These are phyloP conservation scores for Rutstroemia sp. DNA, from an alignment of 2,329 filamentous ascomycete species.

Conservation along the genomic window DNA sequence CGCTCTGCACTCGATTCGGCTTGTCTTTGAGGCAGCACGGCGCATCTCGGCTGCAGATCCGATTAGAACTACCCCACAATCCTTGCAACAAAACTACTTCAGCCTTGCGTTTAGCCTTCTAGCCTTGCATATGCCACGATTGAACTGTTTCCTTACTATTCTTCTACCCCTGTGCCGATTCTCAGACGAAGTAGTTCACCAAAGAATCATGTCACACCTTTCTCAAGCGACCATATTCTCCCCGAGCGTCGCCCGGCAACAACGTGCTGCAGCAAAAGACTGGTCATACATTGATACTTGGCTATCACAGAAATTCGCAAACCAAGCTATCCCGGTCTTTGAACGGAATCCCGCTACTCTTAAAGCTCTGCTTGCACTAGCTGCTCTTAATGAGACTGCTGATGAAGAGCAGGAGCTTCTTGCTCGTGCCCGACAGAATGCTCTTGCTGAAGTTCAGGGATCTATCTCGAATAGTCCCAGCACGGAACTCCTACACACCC, in stretches of 20 bases:
- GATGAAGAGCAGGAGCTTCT: slow-evolving; percentile 61
- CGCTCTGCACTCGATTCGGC: neutral
- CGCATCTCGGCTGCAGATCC: neutral
- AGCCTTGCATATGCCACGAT: neutral
- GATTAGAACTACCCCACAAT: neutral
- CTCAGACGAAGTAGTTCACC: too few species aligned
- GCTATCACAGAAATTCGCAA: slow-evolving; percentile 64
- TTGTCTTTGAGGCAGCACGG: neutral
- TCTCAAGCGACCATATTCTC: slow-evolving; percentile 53
- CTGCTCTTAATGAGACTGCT: slow-evolving; percentile 67
- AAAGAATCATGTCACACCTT: slow-evolving; percentile 30
- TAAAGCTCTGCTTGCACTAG: slow-evolving; percentile 64
- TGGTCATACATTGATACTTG: slow-evolving; percentile 85
- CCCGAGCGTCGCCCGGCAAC: slow-evolving; percentile 61
- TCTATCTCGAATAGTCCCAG: slow-evolving; percentile 30
- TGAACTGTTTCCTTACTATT: neutral
- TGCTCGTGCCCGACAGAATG: slow-evolving; percentile 49
- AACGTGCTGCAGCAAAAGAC: slow-evolving; percentile 77
- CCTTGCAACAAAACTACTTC: neutral
- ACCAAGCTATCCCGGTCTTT: slow-evolving; percentile 60
- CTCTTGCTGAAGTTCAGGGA: slow-evolving; percentile 47
- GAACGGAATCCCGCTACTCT: slow-evolving; percentile 85
- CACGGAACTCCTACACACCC: slow-evolving; percentile 40
- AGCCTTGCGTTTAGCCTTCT: too few species aligned
- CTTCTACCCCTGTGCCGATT: neutral